Base-by-base conservation (phyloP, 495 filamentous ascomycete genomes). In the Staphylotrichum longicolle region DNA sequence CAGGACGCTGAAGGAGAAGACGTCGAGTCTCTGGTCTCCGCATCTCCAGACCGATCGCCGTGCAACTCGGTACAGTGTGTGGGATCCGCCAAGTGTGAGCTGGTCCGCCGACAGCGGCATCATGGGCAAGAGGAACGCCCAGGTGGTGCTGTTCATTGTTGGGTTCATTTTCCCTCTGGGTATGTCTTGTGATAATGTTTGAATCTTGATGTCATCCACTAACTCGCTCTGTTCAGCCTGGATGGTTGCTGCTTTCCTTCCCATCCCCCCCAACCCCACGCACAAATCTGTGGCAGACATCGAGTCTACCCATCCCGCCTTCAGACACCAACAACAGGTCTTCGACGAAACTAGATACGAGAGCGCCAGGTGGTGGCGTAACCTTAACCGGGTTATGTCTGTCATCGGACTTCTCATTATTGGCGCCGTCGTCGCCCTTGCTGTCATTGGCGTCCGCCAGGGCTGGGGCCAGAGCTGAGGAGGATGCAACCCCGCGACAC, bases 311-410 rank as follows among this genome's bases (percentile, higher is more conserved):
- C 68, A 82, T 30, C 76, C 79, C 58, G 79, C 78, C 44, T 64
- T 74, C 75, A 65, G 78, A 70, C 62, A 68, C 78, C 50, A 68
- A 66, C 48, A 66, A 68, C 34, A 66, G 27, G 33, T 60, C 41
- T 45, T 85, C 30, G 86, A 91, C 63, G 83, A 86, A 52, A 78
- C 79, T 44, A 81, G 83, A 53, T 91, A 90, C 70, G 82, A 90
- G 66, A 96, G 91, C 70, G 91, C 91, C 11, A 81, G 84, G 42
- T 97, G 93, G 92, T 98, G 94, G 94, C 83, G 94, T 61, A 89
- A 84, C 61, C 79, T 97, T 49, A 98, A 98, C 73, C 86, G 91
- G 46, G 82, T 86, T 68, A 93, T 98, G 91, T 85, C 86, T 54
- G 74, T 89, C 45, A 67, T 95, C 51, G 94, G 94, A 14, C 69